Percentiles rank a stretch among this genome's conserved stretches.
These are phyloP conservation scores for Lentinula novae-zelandiae DNA, from an alignment of 1,284 basidiomycete genomes.

Conservation along the genomic window DNA sequence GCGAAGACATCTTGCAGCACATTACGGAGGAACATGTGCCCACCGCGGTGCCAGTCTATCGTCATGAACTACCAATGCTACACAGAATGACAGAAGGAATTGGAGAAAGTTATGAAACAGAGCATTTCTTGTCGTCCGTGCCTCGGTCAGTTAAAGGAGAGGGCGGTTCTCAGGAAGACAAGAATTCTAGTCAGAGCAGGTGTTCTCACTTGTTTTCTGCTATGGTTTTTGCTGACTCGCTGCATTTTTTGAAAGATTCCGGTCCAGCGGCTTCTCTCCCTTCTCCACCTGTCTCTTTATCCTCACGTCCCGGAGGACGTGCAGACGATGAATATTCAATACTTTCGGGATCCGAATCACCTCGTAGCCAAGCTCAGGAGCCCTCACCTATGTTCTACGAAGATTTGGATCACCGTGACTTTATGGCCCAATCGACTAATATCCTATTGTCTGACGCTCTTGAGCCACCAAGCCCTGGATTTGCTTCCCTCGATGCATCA, in stretches of 20 bases:
- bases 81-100: conserved; percentile 34
- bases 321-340: not conserved
- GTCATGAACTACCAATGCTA: conserved; percentile 29
- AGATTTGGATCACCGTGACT: not conserved
- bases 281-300: conserved; percentile 12
- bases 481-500: conserved; percentile 36
- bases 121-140: not conserved
- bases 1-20: conserved; percentile 38
- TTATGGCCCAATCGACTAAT: not conserved
- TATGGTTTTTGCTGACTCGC: not conserved
- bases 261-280: conserved; percentile 10
- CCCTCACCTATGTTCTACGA: not conserved
- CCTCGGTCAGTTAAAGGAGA: not conserved
- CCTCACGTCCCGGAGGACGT: not conserved
- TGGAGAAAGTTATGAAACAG: conserved; percentile 27
- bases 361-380: not conserved
- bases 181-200: conserved; percentile 8
- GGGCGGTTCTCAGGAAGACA: not conserved
- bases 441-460: not conserved
- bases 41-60: conserved; percentile 30
- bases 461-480: conserved; percentile 21
- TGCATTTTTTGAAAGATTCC: not conserved
- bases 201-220: not conserved
- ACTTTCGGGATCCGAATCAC: not conserved
- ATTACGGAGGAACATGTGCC: conserved; percentile 44